These are phyloP conservation scores for Pinus albicaulis DNA, from an alignment of 75 land plant genomes.

Conservation along the genomic window DNA sequence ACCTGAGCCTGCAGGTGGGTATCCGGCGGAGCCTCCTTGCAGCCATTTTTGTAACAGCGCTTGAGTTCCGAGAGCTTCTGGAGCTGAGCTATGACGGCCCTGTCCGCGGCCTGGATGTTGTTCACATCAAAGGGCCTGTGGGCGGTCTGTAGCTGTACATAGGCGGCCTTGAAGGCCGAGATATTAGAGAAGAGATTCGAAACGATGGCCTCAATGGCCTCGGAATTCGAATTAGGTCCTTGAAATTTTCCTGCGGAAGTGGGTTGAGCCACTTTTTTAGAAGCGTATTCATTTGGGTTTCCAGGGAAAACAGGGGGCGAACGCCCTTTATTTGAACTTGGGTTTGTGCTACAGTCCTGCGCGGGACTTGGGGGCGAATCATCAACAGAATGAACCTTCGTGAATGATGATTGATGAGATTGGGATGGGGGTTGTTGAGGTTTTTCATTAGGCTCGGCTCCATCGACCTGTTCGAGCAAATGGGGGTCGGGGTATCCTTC, in stretches of 20 bases:
- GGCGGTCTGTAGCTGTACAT: conserved; percentile 73
- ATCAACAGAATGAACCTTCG: no score
- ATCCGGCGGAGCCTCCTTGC: conserved; percentile 41
- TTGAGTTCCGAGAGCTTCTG: conserved; percentile 62
- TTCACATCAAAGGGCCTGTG: conserved; percentile 85
- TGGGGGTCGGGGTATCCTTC: conserved; percentile 7
- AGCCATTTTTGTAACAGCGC: conserved; percentile 56
- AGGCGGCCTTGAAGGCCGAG: conserved; percentile 70
- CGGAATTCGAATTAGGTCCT: conserved; percentile 25
- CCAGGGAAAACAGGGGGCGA: neutral
- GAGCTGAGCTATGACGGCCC: conserved; percentile 66
- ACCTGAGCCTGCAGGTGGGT: conserved; percentile 58
- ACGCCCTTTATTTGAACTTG: no score
- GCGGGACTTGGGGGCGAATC: no score
- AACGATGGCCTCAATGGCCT: conserved; percentile 59
- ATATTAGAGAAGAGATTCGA: conserved; percentile 54
- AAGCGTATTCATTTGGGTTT: neutral
- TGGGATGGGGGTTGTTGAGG: neutral
- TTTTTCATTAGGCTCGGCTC: conserved; percentile 3
- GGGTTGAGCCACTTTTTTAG: neutral
- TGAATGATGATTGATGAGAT: no score
- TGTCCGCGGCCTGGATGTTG: conserved; percentile 76
- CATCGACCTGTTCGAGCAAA: conserved; percentile 4
- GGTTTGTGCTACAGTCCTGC: no score
- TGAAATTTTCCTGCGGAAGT: no score